phyloP scores from a whole-genome alignment of 345 rosid species.

The Noccaea bulbosa region DNA sequence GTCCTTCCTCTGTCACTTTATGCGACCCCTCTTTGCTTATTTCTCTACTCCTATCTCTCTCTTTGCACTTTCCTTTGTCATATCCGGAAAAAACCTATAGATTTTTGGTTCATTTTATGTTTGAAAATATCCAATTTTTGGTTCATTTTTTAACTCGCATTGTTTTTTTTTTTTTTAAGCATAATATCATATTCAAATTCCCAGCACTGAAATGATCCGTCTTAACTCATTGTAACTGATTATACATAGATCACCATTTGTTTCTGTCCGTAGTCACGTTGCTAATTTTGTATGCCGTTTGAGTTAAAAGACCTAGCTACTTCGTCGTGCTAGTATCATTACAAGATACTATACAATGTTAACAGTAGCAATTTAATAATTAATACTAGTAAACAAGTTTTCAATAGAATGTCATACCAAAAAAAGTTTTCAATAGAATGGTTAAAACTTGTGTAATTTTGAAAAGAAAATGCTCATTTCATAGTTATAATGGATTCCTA shows the following conservation, averaged over 20 bases:
- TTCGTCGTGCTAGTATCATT: not conserved
- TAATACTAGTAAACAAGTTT: not conserved
- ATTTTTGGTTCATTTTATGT: not conserved
- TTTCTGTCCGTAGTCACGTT: too few species aligned
- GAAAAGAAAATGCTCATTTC: not conserved
- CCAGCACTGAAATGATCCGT: not conserved
- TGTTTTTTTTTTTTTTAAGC: not conserved
- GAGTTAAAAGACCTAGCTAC: not conserved
- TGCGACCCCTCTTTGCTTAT: slow-evolving; percentile 29
- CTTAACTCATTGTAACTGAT: not conserved
- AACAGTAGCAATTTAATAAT: not conserved
- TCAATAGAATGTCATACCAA: not conserved
- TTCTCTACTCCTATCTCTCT: slow-evolving; percentile 3
- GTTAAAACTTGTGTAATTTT: not conserved
- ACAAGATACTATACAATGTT: not conserved
- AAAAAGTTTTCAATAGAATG: not conserved
- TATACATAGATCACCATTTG: not conserved
- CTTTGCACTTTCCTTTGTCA: slow-evolving; percentile 25
- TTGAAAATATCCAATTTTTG: not conserved
- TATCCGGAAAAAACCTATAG: not conserved
- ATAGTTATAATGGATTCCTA: not conserved
- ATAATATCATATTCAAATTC: not conserved
- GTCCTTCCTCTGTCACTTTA: slow-evolving; percentile 39
- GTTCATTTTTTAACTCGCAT: not conserved
- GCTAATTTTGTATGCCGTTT: not conserved